Evolutionary conservation across 805 yeast genomes (phyloP).

Genomic region (Candida endomychidarum): DNA sequence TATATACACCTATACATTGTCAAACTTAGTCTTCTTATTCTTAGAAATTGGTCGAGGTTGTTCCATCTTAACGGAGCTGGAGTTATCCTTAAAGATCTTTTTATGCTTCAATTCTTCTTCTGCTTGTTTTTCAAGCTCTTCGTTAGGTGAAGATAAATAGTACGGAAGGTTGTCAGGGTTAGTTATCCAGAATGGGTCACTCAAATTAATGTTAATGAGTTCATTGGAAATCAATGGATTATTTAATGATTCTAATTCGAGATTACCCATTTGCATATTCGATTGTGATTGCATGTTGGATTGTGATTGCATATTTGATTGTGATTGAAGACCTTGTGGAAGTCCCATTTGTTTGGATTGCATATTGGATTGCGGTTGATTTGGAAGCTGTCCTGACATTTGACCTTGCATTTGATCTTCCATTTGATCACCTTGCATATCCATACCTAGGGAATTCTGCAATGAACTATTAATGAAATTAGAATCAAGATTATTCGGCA

Average conservation of each 20-base stretch:
- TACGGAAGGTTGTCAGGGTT: constrained; percentile 48
- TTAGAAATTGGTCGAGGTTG: constrained; percentile 2
- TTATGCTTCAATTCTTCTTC: constrained; percentile 11
- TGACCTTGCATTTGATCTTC: constrained; percentile 4
- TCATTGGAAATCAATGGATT: constrained; percentile 29
- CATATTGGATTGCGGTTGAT: not conserved
- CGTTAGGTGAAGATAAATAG: constrained; percentile 30
- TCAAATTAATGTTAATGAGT: constrained; percentile 29
- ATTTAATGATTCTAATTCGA: constrained; percentile 2
- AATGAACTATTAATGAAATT: constrained; percentile 1
- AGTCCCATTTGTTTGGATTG: constrained; percentile 1
- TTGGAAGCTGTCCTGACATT: not conserved
- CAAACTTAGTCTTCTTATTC: constrained; percentile 4
- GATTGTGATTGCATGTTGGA: not conserved
- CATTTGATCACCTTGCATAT: too few species aligned
- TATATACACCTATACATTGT: not conserved
- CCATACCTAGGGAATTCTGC: not conserved
- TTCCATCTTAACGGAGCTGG: not conserved
- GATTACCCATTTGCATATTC: not conserved
- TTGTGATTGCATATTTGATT: not conserved
- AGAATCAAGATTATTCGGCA: not conserved
- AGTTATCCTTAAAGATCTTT: not conserved
- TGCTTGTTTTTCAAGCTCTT: constrained; percentile 17
- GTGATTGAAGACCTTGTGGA: not conserved
- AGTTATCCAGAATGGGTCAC: constrained; percentile 54